Conservation (phyloP, 345 rosid species). For the Citrus trifoliata region DNA sequence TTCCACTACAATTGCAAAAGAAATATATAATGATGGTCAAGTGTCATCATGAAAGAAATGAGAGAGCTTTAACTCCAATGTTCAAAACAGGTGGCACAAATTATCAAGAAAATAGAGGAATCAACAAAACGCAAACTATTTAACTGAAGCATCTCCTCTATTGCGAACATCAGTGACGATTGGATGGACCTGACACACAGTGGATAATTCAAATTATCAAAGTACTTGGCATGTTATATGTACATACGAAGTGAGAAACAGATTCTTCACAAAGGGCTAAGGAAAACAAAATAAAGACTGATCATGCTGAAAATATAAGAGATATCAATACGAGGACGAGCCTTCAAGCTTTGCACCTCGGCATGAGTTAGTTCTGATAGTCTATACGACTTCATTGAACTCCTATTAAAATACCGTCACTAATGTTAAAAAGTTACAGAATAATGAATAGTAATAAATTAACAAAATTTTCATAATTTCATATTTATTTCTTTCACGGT, state of each 20-base stretch:
- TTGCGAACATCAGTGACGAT: conserved; percentile 70
- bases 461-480: too few species aligned
- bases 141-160: conserved; percentile 82
- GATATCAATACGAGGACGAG: conserved; percentile 78
- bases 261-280: neutral
- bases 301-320: conserved; percentile 63
- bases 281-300: conserved; percentile 6
- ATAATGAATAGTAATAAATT: too few species aligned
- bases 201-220: neutral
- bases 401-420: neutral
- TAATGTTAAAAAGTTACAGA: too few species aligned
- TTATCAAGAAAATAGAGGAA: neutral
- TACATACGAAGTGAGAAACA: neutral
- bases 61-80: neutral
- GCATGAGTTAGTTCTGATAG: conserved; percentile 15
- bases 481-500: too few species aligned
- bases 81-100: neutral
- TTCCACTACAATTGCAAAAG: conserved; percentile 59
- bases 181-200: conserved; percentile 51
- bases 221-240: neutral
- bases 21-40: neutral
- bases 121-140: conserved; percentile 45
- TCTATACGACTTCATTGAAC: conserved; percentile 71
- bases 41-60: neutral
- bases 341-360: conserved; percentile 56